Conservation (phyloP, 2,329 filamentous ascomycete species). For the Diaporthe aspalathi region DNA sequence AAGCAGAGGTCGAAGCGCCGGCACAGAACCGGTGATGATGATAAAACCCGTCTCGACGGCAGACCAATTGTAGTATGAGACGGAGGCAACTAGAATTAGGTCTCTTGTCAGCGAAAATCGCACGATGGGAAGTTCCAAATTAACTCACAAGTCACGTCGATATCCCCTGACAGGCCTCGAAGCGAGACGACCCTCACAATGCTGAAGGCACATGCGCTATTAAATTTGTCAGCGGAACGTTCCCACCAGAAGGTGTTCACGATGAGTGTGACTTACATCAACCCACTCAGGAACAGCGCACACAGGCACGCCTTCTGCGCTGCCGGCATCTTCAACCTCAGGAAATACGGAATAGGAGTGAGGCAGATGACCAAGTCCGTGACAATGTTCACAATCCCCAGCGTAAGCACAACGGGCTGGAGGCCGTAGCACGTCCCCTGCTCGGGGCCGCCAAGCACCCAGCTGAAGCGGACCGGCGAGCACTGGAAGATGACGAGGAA, state of each 20-base stretch:
- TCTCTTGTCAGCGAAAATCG: neutral
- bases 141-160: constrained; percentile 47
- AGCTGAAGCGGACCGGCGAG: constrained; percentile 44
- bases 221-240: neutral
- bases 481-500: constrained; percentile 47
- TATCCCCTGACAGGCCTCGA: constrained; percentile 39
- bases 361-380: constrained; percentile 47
- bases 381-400: constrained; percentile 46
- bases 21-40: constrained; percentile 51
- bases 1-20: constrained; percentile 45
- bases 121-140: neutral
- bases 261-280: constrained; percentile 44
- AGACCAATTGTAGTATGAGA: constrained; percentile 47
- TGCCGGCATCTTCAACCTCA: constrained; percentile 44
- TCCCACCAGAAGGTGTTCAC: fast-evolving
- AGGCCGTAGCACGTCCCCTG: constrained; percentile 44
- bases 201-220: constrained; percentile 45
- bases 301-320: constrained; percentile 45
- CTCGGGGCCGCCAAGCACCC: constrained; percentile 42
- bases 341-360: constrained; percentile 47
- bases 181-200: constrained; percentile 45
- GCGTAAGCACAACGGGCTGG: constrained; percentile 44
- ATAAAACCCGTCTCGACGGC: constrained; percentile 48
- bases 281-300: constrained; percentile 45
- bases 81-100: constrained; percentile 44